Conservation (phyloP, 2,329 filamentous ascomycete species). For the Didymella glomerata region DNA sequence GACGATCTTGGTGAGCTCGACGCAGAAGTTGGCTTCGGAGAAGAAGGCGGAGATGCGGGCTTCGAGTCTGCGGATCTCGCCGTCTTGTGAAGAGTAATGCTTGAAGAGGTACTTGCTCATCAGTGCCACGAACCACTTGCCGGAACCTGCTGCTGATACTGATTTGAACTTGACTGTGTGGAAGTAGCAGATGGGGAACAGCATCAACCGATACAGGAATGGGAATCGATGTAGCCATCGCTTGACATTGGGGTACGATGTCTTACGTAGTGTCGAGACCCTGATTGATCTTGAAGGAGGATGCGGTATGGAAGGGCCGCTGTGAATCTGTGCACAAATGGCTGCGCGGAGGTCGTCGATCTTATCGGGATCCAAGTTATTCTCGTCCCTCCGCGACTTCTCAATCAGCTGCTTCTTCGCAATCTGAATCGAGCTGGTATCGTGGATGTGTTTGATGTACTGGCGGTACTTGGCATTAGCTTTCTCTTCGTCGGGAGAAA, state of each 20-base stretch:
- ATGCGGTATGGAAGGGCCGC: slow-evolving; percentile 59
- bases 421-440: slow-evolving; percentile 43
- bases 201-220: slow-evolving; percentile 58
- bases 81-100: slow-evolving; percentile 55
- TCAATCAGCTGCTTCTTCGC: slow-evolving; percentile 37
- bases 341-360: slow-evolving; percentile 57
- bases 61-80: slow-evolving; percentile 58
- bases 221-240: slow-evolving; percentile 60
- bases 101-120: slow-evolving; percentile 61
- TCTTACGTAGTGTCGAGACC: slow-evolving; percentile 59
- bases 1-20: slow-evolving; percentile 57
- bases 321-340: slow-evolving; percentile 59
- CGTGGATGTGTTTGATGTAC: slow-evolving; percentile 48
- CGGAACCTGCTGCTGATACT: slow-evolving; percentile 60
- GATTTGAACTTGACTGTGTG: slow-evolving; percentile 62
- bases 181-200: slow-evolving; percentile 61
- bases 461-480: slow-evolving; percentile 55
- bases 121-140: slow-evolving; percentile 59
- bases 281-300: slow-evolving; percentile 59
- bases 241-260: slow-evolving; percentile 53
- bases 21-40: slow-evolving; percentile 62
- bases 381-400: slow-evolving; percentile 39
- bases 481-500: slow-evolving; percentile 57
- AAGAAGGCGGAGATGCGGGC: slow-evolving; percentile 60
- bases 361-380: slow-evolving; percentile 50